These are phyloP conservation scores for Lactuca saligna DNA, from an alignment of 129 eudicot species.

Conservation along the genomic window DNA sequence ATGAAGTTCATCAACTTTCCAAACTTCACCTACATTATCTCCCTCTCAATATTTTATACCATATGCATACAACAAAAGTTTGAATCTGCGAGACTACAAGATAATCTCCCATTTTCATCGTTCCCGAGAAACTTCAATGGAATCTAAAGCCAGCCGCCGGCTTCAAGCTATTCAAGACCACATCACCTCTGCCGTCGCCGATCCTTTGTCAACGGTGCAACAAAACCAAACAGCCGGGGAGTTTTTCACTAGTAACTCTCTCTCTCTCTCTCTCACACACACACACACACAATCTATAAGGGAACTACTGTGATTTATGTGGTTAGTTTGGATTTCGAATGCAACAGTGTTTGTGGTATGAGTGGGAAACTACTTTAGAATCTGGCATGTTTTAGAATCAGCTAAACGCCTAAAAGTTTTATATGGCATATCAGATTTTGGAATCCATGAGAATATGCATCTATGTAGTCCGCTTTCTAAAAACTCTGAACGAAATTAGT, in stretches of 20 bases:
- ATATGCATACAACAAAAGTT: neutral
- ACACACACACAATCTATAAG: neutral
- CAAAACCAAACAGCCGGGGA: conserved; percentile 53
- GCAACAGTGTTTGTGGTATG: neutral
- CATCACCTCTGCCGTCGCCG: conserved; percentile 43
- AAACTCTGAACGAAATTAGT: neutral
- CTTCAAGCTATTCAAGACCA: conserved; percentile 49
- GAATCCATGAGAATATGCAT: conserved; percentile 6
- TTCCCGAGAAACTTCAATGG: conserved; percentile 36
- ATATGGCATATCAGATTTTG: neutral
- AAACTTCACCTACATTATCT: neutral
- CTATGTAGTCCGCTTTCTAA: conserved; percentile 2
- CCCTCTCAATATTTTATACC: conserved; percentile 5
- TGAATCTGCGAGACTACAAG: conserved; percentile 3
- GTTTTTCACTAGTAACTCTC: conserved; percentile 42
- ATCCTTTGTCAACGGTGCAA: conserved; percentile 35
- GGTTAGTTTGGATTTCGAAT: neutral
- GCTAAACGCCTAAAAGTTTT: neutral
- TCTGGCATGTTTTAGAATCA: neutral
- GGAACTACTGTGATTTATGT: neutral
- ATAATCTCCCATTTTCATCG: neutral
- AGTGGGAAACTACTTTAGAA: neutral
- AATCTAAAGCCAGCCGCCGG: conserved; percentile 51
- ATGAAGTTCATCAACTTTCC: neutral
- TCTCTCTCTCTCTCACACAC: neutral